These are phyloP conservation scores for Fraxinus dipetala DNA, from an alignment of 305 asterid species.

Conservation along the genomic window DNA sequence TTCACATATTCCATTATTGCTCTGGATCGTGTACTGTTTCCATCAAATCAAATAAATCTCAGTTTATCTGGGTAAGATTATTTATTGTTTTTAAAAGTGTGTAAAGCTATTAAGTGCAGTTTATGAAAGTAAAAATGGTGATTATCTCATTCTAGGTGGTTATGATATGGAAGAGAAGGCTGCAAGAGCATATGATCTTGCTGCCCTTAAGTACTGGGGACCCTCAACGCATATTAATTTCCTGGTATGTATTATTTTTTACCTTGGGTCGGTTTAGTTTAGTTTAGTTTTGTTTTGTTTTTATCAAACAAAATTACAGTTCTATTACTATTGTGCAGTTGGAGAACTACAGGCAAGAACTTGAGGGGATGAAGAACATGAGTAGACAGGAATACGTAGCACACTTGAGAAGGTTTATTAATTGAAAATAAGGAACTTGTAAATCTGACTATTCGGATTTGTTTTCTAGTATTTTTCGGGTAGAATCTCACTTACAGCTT, in stretches of 20 bases:
- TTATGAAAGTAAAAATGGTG: background rate
- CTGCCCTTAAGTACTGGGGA: conserved; percentile 80
- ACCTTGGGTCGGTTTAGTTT: background rate
- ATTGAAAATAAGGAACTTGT: too few relatives aligned
- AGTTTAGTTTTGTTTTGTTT: background rate
- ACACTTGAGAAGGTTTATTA: conserved; percentile 66
- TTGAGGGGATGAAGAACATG: conserved; percentile 87
- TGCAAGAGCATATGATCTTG: conserved; percentile 78
- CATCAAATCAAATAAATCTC: conserved; percentile 17
- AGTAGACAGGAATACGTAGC: conserved; percentile 90
- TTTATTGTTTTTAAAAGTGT: background rate
- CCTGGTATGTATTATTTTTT: conserved; percentile 28
- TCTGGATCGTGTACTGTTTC: conserved; percentile 34
- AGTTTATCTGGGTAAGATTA: conserved; percentile 70
- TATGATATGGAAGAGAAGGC: conserved; percentile 73
- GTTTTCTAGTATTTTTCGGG: background rate
- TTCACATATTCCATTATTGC: conserved; percentile 23
- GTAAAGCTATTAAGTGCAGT: background rate
- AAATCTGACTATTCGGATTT: background rate
- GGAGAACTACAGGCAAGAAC: conserved; percentile 75
- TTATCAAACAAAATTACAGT: background rate
- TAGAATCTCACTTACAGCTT: background rate
- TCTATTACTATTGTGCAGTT: conserved; percentile 35
- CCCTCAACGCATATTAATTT: conserved; percentile 62
- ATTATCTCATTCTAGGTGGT: conserved; percentile 39